Evolutionary conservation across 805 yeast species (phyloP).

Genomic region (Ogataea ganodermae): DNA sequence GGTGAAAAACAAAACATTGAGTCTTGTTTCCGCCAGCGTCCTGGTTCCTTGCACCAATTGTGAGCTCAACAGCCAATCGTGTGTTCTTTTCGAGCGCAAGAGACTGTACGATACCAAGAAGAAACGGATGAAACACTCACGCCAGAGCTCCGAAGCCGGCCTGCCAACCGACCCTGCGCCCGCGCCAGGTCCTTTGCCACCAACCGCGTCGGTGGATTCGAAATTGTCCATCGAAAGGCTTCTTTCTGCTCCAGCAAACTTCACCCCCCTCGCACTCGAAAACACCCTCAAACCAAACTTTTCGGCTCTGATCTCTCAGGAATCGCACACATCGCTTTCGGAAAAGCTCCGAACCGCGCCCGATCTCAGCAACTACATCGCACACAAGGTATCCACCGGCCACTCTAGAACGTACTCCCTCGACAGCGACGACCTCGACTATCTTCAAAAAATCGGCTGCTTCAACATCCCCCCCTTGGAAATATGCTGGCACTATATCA

Average conservation of each 20-base stretch:
- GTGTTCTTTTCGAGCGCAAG: constrained; percentile 18
- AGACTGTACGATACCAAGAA: constrained; percentile 19
- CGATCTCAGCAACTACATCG: background rate
- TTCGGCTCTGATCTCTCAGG: background rate
- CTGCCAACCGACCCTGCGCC: background rate
- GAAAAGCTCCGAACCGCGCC: constrained; percentile 8
- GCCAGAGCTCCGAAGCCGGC: background rate
- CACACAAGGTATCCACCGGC: background rate
- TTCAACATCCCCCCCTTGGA: constrained; percentile 52
- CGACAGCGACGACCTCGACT: constrained; percentile 53
- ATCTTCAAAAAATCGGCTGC: constrained; percentile 63
- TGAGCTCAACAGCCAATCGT: constrained; percentile 12
- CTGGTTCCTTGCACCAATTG: constrained; percentile 19
- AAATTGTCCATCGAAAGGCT: background rate
- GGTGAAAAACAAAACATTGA: constrained; percentile 60
- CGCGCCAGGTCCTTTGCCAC: background rate
- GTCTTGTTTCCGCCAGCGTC: constrained; percentile 71
- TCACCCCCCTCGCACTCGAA: background rate
- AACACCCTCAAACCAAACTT: constrained; percentile 6
- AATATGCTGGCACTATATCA: constrained; percentile 58
- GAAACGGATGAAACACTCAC: constrained; percentile 5
- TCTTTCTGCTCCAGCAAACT: background rate
- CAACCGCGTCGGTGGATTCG: too few species aligned
- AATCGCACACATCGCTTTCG: constrained; percentile 4
- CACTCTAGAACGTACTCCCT: constrained; percentile 1